These are phyloP conservation scores for Entomortierella lignicola DNA, from an alignment of 192 early-diverging fungal genomes.

Conservation along the genomic window DNA sequence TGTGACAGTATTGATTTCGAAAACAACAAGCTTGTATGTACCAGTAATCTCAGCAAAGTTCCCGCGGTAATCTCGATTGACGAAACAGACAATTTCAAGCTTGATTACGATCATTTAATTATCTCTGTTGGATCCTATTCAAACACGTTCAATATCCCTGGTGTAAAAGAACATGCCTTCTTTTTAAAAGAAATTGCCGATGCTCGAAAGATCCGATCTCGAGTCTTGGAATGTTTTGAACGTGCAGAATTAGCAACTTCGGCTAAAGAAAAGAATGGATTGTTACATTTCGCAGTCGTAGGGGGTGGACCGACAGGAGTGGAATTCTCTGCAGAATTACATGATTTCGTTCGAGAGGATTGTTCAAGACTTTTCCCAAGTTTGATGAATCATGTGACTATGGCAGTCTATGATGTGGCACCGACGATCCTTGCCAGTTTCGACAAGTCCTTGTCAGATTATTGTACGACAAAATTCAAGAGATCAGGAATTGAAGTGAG, in stretches of 20 bases:
- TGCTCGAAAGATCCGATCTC: slow-evolving; percentile 83
- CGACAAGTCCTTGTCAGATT: slow-evolving; percentile 77
- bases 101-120: slow-evolving; percentile 86
- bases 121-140: slow-evolving; percentile 83
- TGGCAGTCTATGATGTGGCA: slow-evolving; percentile 85
- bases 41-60: slow-evolving; percentile 20
- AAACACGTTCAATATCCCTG: slow-evolving; percentile 88
- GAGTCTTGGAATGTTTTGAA: slow-evolving; percentile 85
- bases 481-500: slow-evolving; percentile 82
- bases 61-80: slow-evolving; percentile 51
- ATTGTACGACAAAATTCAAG: slow-evolving; percentile 78
- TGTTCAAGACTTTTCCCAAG: slow-evolving; percentile 78
- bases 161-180: slow-evolving; percentile 85
- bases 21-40: slow-evolving; percentile 32
- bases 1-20: slow-evolving; percentile 59
- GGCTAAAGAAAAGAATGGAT: slow-evolving; percentile 68
- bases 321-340: slow-evolving; percentile 48
- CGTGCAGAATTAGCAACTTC: slow-evolving; percentile 76
- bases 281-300: slow-evolving; percentile 87
- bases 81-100: slow-evolving; percentile 53
- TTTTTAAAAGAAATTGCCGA: slow-evolving; percentile 90
- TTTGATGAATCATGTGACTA: slow-evolving; percentile 66
- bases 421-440: slow-evolving; percentile 83
- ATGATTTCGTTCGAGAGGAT: slow-evolving; percentile 88
- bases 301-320: slow-evolving; percentile 88